These are phyloP conservation scores for Baudoinia panamericana DNA, from an alignment of 495 filamentous ascomycete species.

Conservation along the genomic window DNA sequence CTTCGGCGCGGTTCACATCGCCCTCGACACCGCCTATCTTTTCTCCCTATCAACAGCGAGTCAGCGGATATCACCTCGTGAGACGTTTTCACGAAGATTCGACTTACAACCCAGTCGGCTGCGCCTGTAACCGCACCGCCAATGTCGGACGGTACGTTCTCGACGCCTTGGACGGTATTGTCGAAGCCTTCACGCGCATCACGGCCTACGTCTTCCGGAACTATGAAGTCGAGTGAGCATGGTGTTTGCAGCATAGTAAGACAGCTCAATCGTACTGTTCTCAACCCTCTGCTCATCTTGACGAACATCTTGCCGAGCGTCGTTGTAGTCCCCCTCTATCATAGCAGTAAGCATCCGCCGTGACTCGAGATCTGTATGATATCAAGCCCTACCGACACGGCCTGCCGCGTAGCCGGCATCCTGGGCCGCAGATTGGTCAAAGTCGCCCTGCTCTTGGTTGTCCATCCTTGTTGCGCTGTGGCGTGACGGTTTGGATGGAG, in stretches of 20 bases:
- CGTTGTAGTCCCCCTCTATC: constrained; percentile 16
- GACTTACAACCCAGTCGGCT: constrained; percentile 12
- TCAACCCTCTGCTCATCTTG: constrained; percentile 13
- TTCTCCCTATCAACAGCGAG: too few species aligned
- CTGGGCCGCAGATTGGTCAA: constrained; percentile 10
- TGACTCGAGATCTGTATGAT: neutral
- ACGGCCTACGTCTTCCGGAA: constrained; percentile 5
- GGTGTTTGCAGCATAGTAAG: too few species aligned
- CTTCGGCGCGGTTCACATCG: constrained; percentile 12
- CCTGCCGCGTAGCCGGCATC: constrained; percentile 15
- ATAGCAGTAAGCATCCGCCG: neutral
- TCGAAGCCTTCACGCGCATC: constrained; percentile 8
- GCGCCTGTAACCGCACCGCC: constrained; percentile 7
- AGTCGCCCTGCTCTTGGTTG: constrained; percentile 1
- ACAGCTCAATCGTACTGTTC: constrained; percentile 2
- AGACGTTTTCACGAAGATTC: too few species aligned
- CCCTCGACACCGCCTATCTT: constrained; percentile 15
- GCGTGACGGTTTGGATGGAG: too few species aligned
- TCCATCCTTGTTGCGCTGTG: neutral
- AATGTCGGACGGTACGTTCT: constrained; percentile 11
- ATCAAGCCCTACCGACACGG: constrained; percentile 3
- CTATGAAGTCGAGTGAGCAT: too few species aligned
- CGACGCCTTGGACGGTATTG: constrained; percentile 6
- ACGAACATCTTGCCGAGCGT: constrained; percentile 12
- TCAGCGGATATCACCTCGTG: too few species aligned